phyloP scores from a whole-genome alignment of 176 grass and related monocot species.

The Puya raimondii region DNA sequence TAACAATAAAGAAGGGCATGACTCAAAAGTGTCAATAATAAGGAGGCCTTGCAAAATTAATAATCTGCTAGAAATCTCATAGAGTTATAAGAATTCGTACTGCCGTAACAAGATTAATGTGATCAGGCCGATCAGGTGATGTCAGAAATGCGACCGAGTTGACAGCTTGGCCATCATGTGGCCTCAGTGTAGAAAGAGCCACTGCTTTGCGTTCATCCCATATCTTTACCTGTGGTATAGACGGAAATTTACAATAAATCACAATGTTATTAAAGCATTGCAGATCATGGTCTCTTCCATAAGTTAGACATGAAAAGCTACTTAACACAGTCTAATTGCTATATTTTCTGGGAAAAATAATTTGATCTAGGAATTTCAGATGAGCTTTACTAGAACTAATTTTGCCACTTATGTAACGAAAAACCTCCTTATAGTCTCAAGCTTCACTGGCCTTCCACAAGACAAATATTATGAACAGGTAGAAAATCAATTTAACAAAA shows the following conservation, averaged over 20 bases:
- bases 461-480: no score
- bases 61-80: neutral
- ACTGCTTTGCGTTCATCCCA: conserved; percentile 75
- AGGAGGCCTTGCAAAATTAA: neutral
- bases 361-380: no score
- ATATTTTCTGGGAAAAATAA: no score
- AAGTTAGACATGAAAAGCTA: no score
- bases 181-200: conserved; percentile 54
- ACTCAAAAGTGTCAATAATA: no score
- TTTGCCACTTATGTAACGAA: no score
- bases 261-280: neutral
- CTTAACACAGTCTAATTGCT: no score
- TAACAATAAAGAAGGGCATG: no score
- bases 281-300: neutral
- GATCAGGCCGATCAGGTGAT: conserved; percentile 60
- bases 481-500: no score
- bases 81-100: conserved; percentile 36
- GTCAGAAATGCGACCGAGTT: conserved; percentile 80
- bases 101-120: conserved; percentile 89
- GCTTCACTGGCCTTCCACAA: no score
- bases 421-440: no score
- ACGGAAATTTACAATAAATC: neutral
- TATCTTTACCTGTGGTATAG: conserved; percentile 69
- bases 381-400: no score
- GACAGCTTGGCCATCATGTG: conserved; percentile 71